Conservation (phyloP, 2,329 filamentous ascomycete genomes). For the Bertia moriformis region DNA sequence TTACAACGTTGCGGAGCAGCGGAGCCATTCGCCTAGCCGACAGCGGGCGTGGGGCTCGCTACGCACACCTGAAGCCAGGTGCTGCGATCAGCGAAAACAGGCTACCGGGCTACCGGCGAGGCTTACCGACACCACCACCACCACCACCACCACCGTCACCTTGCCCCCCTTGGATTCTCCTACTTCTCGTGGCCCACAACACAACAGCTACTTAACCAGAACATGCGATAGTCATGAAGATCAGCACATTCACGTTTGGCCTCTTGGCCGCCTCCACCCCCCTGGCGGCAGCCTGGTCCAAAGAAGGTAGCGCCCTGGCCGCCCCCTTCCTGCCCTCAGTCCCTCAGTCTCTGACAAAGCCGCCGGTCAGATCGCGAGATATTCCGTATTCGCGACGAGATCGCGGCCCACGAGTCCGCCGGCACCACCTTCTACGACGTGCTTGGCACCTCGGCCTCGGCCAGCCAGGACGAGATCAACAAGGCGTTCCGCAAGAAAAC, state of each 20-base stretch:
- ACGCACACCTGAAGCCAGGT: no score
- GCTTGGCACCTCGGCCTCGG: conserved; percentile 59
- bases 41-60: no score
- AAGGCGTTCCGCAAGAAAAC: conserved; percentile 88
- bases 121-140: no score
- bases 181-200: no score
- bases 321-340: neutral
- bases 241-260: conserved; percentile 50
- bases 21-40: no score
- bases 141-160: no score
- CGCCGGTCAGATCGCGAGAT: conserved; percentile 72
- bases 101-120: no score
- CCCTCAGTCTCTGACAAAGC: neutral
- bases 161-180: no score
- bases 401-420: conserved; percentile 58
- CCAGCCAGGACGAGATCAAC: conserved; percentile 75
- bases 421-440: conserved; percentile 90
- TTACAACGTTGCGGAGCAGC: no score
- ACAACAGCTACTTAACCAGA: no score
- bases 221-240: no score
- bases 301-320: conserved; percentile 50
- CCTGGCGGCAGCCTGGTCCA: conserved; percentile 65
- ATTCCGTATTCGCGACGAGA: conserved; percentile 84
- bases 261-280: conserved; percentile 53
- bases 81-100: no score